Conservation (phyloP, 176 grass and related monocot genomes). For the Carex pumila region DNA sequence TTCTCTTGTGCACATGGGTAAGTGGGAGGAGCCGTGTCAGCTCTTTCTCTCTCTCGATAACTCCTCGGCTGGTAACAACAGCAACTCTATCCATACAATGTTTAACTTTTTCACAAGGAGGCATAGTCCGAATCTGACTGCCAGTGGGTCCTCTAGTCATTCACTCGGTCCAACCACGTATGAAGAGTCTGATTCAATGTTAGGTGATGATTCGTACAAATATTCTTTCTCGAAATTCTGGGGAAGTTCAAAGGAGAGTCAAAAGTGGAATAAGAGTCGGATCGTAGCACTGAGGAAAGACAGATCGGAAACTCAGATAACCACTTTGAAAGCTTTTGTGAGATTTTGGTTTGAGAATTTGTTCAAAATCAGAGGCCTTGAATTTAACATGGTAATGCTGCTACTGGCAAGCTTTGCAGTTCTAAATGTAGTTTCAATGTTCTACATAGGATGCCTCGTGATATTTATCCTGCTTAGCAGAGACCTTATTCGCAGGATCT, state of each 20-base stretch:
- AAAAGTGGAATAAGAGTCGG: constrained; percentile 87
- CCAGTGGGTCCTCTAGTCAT: constrained; percentile 33
- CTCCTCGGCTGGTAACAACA: background rate
- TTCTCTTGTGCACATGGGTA: constrained; percentile 61
- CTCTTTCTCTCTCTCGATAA: constrained; percentile 61
- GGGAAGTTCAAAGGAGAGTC: constrained; percentile 87
- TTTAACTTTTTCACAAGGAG: constrained; percentile 51
- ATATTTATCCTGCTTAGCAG: constrained; percentile 84
- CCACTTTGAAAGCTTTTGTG: constrained; percentile 67
- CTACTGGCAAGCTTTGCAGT: constrained; percentile 89
- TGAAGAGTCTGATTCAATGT: constrained; percentile 35
- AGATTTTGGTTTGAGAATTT: constrained; percentile 98
- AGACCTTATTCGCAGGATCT: constrained; percentile 72
- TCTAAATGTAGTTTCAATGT: constrained; percentile 78
- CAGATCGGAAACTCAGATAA: constrained; percentile 85
- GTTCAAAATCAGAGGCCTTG: constrained; percentile 86
- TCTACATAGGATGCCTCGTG: constrained; percentile 78
- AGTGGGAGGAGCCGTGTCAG: constrained; percentile 95
- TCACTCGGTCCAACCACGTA: constrained; percentile 28
- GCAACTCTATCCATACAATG: too few species aligned
- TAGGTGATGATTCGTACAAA: constrained; percentile 41
- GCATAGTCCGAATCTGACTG: constrained; percentile 26
- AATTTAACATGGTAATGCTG: constrained; percentile 94
- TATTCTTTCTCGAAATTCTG: constrained; percentile 72
- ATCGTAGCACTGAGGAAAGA: constrained; percentile 71